Percentiles rank a stretch among this genome's conserved stretches.
Conservation (phyloP, 2,329 filamentous ascomycete species). For the Coniella vitis region DNA sequence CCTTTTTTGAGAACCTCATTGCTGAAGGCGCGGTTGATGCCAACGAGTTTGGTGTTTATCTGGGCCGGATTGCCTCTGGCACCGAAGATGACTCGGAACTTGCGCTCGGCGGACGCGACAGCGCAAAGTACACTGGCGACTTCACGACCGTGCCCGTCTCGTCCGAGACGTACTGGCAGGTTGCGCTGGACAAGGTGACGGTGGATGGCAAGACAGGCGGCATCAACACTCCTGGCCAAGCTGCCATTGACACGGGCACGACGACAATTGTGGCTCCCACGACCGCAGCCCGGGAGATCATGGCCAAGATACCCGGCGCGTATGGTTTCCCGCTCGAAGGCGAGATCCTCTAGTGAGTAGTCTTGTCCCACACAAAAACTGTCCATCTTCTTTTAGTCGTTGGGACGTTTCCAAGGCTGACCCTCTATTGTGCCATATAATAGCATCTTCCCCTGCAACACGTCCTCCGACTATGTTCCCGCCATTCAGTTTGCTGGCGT, state of each 20-base stretch:
- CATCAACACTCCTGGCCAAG: conserved; percentile 3
- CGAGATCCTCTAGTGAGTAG: conserved; percentile 6
- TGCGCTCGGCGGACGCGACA: conserved; percentile 4
- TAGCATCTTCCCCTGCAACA: conserved; percentile 8
- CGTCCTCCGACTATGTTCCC: conserved; percentile 1
- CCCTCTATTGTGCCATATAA: not conserved
- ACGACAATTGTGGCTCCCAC: conserved; percentile 4
- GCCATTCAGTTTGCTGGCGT: conserved; percentile 3
- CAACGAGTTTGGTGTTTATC: conserved; percentile 7
- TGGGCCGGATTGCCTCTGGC: conserved; percentile 8
- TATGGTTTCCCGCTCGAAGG: not conserved
- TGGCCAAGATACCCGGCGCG: conserved; percentile 3
- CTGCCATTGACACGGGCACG: conserved; percentile 7
- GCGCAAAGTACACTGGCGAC: conserved; percentile 4
- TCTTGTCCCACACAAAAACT: too few relatives aligned
- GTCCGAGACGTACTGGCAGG: conserved; percentile 9
- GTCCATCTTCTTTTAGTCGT: too few relatives aligned
- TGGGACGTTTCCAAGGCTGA: not conserved
- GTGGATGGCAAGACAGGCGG: conserved; percentile 4
- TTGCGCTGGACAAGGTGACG: conserved; percentile 6
- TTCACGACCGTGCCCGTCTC: conserved; percentile 4
- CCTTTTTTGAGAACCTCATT: conserved; percentile 7
- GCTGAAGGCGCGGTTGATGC: conserved; percentile 2
- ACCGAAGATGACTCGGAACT: conserved; percentile 9
- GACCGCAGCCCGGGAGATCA: conserved; percentile 3